Conservation (phyloP, 768 basidiomycete genomes). For the Mycena epipterygia region DNA sequence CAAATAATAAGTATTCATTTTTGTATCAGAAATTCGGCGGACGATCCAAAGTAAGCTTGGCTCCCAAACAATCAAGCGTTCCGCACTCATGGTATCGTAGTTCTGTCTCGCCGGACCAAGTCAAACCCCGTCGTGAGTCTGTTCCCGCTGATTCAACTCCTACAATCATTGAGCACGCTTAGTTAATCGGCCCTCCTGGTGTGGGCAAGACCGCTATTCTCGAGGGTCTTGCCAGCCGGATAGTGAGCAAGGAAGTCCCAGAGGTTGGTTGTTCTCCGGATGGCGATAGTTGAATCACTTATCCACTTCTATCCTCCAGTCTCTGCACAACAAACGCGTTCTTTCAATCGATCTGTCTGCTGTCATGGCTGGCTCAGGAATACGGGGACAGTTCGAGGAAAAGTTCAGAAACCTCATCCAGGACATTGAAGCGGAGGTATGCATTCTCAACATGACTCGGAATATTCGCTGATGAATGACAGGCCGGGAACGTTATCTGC, state of each 20-base stretch:
- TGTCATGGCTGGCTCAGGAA: slow-evolving; percentile 90
- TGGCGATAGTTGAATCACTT: not conserved
- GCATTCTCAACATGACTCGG: not conserved
- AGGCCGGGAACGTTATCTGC: slow-evolving; percentile 86
- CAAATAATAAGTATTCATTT: slow-evolving; percentile 2
- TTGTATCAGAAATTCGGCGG: slow-evolving; percentile 79
- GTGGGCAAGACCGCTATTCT: slow-evolving; percentile 95
- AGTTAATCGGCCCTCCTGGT: slow-evolving; percentile 90
- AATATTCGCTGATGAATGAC: slow-evolving; percentile 21
- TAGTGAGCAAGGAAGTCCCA: slow-evolving; percentile 91
- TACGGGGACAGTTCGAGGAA: slow-evolving; percentile 94
- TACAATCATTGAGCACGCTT: not conserved
- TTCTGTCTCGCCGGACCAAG: slow-evolving; percentile 90
- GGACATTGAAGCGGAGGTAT: slow-evolving; percentile 87
- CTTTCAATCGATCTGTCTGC: slow-evolving; percentile 87
- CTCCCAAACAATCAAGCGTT: not conserved
- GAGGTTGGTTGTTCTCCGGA: slow-evolving; percentile 66
- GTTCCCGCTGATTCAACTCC: not conserved
- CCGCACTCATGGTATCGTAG: slow-evolving; percentile 49
- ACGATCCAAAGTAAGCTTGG: slow-evolving; percentile 86
- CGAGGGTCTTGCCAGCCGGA: slow-evolving; percentile 90
- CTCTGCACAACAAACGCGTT: slow-evolving; percentile 89
- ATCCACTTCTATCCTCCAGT: slow-evolving; percentile 56
- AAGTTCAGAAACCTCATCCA: slow-evolving; percentile 92
- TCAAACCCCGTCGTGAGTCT: slow-evolving; percentile 87